phyloP scores from a whole-genome alignment of 176 grass and related monocot genomes.

The Ananas comosus region DNA sequence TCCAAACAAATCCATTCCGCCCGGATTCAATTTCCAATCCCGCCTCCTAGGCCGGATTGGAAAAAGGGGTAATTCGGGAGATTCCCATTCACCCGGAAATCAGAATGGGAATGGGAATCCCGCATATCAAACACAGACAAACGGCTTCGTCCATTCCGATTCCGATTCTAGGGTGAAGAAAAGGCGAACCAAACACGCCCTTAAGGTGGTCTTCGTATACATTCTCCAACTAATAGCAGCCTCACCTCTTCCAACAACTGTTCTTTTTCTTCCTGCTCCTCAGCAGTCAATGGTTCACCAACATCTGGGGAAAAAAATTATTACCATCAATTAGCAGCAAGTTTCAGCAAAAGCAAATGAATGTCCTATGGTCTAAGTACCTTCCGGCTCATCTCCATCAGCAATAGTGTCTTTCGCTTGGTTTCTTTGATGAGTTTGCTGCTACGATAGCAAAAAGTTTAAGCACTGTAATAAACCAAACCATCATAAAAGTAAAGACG shows the following conservation, averaged over 20 bases:
- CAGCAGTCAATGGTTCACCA: slow-evolving; percentile 65
- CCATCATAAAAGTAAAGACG: background rate
- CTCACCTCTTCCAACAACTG: slow-evolving; percentile 68
- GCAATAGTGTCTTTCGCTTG: slow-evolving; percentile 86
- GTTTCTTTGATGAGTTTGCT: slow-evolving; percentile 76
- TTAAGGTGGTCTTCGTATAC: no score
- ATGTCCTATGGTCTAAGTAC: slow-evolving; percentile 29
- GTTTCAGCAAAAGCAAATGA: slow-evolving; percentile 5
- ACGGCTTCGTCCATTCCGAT: no score
- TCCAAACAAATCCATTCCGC: no score
- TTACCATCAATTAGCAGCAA: slow-evolving; percentile 27
- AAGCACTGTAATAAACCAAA: background rate
- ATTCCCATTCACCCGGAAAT: no score
- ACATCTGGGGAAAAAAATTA: slow-evolving; percentile 48
- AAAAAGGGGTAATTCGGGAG: no score
- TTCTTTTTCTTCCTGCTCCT: slow-evolving; percentile 91
- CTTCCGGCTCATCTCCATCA: slow-evolving; percentile 87
- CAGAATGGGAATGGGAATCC: no score
- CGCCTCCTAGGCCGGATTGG: no score
- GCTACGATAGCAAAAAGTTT: slow-evolving; percentile 22
- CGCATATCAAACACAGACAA: no score
- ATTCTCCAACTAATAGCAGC: background rate
- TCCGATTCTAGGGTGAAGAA: no score
- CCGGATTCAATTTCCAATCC: no score
- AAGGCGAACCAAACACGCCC: no score